Evolutionary conservation across 1,284 basidiomycete species (phyloP), one percentile per base, ranked within the genome.

Genomic region (Trichosporon asahii): DNA sequence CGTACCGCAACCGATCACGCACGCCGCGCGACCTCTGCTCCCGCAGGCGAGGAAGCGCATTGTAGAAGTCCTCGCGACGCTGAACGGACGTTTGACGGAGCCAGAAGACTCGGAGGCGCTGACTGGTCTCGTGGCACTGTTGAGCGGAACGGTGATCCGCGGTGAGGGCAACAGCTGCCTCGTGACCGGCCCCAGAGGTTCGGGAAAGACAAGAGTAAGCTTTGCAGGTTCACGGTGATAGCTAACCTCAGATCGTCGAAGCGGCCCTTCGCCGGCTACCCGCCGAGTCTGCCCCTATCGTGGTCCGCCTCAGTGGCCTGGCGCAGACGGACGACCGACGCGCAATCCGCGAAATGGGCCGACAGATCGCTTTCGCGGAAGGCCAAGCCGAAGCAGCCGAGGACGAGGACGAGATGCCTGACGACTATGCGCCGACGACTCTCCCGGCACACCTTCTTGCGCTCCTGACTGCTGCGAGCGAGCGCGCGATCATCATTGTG

Each of bases 131-230:
- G 77, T 83, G 0, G 86, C 88, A 64, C 82, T 96, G 27, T 83
- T 95, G 5, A 80, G 84, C 25, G 93, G 93, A 2, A 93, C 92
- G 0, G 86, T 91, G 1, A 84, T 85, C 31, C 88, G 93, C 37
- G 91, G 90, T 2, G 94, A 96, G 84, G 94, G 94, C 3, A 96
- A 96, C 75, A 94, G 93, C 71, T 95, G 93, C 76, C 85, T 96
- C 68, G 79, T 96, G 5, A 86, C 94, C 44, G 94, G 94, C 7
- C 90, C 93, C 2, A 86, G 89, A 69, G 92, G 92, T 14, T 91
- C 90, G 73, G 94, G 94, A 23, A 95, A 96, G 84, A 90, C 91
- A 0, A 86, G 85, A 73, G 93, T 94, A 79, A 78, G 89, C 83
- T 55, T 18, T 23, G 37, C n/a, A n/a, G n/a, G n/a, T n/a, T n/a